Evolutionary conservation across 768 basidiomycete genomes (phyloP).

Genomic region (Russula sp.): DNA sequence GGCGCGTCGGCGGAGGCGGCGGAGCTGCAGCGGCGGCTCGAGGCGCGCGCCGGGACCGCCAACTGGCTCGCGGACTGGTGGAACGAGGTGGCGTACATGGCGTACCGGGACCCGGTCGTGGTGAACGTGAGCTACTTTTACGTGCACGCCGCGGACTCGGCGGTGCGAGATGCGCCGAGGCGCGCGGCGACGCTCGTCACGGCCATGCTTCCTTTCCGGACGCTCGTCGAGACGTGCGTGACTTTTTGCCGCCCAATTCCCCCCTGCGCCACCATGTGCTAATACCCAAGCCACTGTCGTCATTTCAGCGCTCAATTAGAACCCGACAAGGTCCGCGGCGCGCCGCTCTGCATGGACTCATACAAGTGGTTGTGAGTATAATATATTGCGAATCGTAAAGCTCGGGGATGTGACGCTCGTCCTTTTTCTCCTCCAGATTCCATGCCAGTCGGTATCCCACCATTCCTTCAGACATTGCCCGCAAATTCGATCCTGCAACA

Average conservation of each 20-base stretch:
- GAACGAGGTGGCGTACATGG: conserved; percentile 91
- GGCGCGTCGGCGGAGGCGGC: conserved; percentile 59
- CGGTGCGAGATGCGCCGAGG: conserved; percentile 48
- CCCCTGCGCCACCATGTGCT: neutral
- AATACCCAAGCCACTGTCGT: neutral
- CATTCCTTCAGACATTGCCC: conserved; percentile 76
- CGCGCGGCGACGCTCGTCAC: conserved; percentile 82
- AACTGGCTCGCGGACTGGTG: conserved; percentile 99
- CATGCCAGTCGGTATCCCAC: conserved; percentile 87
- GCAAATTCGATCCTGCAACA: conserved; percentile 64
- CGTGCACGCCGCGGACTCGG: conserved; percentile 68
- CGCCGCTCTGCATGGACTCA: conserved; percentile 85
- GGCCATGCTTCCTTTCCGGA: conserved; percentile 79
- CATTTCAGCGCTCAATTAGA: conserved; percentile 60
- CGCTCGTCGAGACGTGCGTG: conserved; percentile 71
- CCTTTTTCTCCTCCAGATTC: conserved; percentile 47
- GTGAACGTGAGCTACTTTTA: conserved; percentile 96
- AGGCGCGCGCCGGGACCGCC: conserved; percentile 57
- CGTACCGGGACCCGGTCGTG: conserved; percentile 82
- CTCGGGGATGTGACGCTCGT: neutral
- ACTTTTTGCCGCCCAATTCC: neutral
- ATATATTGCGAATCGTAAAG: neutral
- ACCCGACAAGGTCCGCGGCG: conserved; percentile 76
- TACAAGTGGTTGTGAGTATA: conserved; percentile 82
- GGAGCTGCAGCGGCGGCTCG: conserved; percentile 71